A percentile compares a stretch with the other conserved stretches of the same genome.
Conservation (phyloP, 2,329 filamentous ascomycete species). For the Hymenoscyphus fraxineus region DNA sequence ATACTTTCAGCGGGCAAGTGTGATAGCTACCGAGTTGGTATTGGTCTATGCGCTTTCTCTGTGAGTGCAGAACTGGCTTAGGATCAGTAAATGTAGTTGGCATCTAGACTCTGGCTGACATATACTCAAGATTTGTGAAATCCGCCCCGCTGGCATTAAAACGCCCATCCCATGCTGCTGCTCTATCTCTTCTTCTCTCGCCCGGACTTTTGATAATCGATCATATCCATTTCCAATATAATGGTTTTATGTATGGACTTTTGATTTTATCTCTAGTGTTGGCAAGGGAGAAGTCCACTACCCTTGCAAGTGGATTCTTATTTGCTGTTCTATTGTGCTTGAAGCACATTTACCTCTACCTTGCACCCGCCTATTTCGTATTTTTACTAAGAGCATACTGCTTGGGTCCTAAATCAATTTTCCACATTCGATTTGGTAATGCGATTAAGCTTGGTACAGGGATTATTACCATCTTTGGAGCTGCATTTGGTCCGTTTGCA, state of each 20-base stretch:
- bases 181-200: constrained; percentile 84
- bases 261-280: constrained; percentile 82
- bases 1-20: constrained; percentile 87
- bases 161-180: constrained; percentile 76
- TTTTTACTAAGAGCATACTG: constrained; percentile 89
- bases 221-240: constrained; percentile 99
- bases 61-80: constrained; percentile 43
- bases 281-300: constrained; percentile 69
- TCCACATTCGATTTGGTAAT: constrained; percentile 73
- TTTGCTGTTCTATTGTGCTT: constrained; percentile 87
- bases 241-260: constrained; percentile 91
- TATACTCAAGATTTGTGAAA: constrained; percentile 62
- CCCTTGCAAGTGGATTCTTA: constrained; percentile 73
- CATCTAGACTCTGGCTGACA: constrained; percentile 25
- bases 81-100: neutral
- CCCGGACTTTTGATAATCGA: constrained; percentile 95
- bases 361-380: constrained; percentile 93
- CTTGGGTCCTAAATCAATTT: constrained; percentile 70
- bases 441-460: constrained; percentile 76
- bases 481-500: constrained; percentile 88
- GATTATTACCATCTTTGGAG: constrained; percentile 66
- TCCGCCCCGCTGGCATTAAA: constrained; percentile 63
- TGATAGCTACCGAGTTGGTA: constrained; percentile 80
- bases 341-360: constrained; percentile 97
- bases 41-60: constrained; percentile 77